Evolutionary conservation across 129 eudicot species (phyloP).

Genomic region (Gnaphalium uliginosum): DNA sequence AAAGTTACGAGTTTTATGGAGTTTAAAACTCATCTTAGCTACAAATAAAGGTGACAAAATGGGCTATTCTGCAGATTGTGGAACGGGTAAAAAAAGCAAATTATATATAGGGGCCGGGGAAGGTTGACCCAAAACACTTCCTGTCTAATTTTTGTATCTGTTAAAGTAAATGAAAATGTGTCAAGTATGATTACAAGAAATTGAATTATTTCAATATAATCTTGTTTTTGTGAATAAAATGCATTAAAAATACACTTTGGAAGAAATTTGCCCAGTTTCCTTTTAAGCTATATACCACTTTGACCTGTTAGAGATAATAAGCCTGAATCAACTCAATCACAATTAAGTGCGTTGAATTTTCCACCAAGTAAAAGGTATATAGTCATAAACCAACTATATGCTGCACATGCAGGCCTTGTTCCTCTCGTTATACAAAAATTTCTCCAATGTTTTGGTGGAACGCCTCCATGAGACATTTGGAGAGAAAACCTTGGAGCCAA

Average conservation of each 20-base stretch:
- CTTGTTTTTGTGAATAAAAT: no score
- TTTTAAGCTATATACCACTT: not conserved
- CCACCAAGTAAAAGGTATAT: not conserved
- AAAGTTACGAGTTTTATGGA: not conserved
- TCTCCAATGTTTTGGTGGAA: slow-evolving; percentile 55
- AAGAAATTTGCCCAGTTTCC: not conserved
- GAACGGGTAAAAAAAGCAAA: not conserved
- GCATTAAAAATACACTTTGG: no score
- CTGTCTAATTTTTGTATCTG: not conserved
- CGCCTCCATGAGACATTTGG: slow-evolving; percentile 58
- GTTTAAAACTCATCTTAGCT: not conserved
- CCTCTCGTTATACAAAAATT: slow-evolving; percentile 68
- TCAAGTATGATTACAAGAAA: not conserved
- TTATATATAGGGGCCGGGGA: not conserved
- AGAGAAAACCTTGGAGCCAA: slow-evolving; percentile 44
- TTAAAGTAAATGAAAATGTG: not conserved
- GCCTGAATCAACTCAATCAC: not conserved
- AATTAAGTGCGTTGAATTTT: not conserved
- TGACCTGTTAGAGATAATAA: not conserved
- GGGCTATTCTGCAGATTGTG: not conserved
- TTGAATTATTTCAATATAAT: no score
- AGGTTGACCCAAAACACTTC: not conserved
- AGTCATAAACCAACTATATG: not conserved
- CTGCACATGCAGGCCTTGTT: slow-evolving; percentile 62
- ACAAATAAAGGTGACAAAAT: slow-evolving; percentile 3